Base-by-base conservation (phyloP, 1,284 basidiomycete species). In the Porogramme epimiltina region DNA sequence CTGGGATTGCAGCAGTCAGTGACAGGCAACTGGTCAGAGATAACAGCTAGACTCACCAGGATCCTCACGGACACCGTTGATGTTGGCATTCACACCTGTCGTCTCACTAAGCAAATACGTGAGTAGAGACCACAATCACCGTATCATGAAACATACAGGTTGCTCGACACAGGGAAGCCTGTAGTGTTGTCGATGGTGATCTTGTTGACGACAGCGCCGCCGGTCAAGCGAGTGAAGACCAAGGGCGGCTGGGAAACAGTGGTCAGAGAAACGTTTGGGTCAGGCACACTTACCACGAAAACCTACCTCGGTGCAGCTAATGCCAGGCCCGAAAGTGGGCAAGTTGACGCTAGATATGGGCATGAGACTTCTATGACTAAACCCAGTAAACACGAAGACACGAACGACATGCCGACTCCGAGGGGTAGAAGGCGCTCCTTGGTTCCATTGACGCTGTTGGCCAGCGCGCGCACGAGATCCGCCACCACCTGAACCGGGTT, bases 381-480 rank as follows among this genome's bases (percentile, higher is more conserved):
- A 16, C 8, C 20, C 6, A 11, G 16, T 25, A 37, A 11, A 4
- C 3, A 9, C 16, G 41, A 20, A 18, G 13, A 47, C 64, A n/a
- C 11, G n/a, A n/a, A 68, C 65, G 51, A 55, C n/a, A 66, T 42
- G 15, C 66, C 65, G 18, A 66, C 49, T 4, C 64, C 65, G 3
- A 62, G 55, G 4, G 66, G 66, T 10, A 68, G 48, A 4, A 68
- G 47, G 26, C 58, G 60, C 20, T 62, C 53, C 38, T 61, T 48
- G 22, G 50, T 49, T 10, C 51, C 49, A 41, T 62, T 51, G 36
- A 66, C 58, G 8, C 56, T 55, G 26, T 57, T 54, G 13, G 61
- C 59, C 8, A 68, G 49, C 4, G 60, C 63, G 23, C 53, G 49
- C 2, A 68, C 66, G 6, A 66, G 47, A 38, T 65, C 52, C 3